Percentiles rank a stretch among this genome's conserved stretches.
Evolutionary conservation across 352 stramenopile species (phyloP).

Genomic region (Poterioochromonas sp.): DNA sequence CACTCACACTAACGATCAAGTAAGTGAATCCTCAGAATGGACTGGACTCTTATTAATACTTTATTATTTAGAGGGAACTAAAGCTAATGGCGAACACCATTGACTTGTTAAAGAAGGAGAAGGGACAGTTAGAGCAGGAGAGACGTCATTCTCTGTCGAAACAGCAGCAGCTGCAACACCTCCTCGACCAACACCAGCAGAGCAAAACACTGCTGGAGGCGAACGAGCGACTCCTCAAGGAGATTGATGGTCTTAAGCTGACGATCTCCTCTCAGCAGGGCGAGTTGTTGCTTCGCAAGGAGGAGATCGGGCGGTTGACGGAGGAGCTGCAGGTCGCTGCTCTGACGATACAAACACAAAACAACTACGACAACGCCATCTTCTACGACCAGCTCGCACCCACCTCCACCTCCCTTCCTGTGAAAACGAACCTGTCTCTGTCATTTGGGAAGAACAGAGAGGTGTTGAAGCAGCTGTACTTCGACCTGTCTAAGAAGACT

Average conservation of each 20-base stretch:
- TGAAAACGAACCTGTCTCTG: neutral
- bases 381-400: too few relatives aligned
- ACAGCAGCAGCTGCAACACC: neutral
- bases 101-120: neutral
- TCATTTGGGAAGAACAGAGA: neutral
- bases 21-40: neutral
- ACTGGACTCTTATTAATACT: neutral
- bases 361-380: neutral
- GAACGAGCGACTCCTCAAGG: too few relatives aligned
- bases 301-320: neutral
- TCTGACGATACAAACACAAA: neutral
- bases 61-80: neutral
- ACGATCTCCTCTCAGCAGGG: neutral
- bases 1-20: neutral
- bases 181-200: neutral
- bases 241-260: neutral
- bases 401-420: too few relatives aligned
- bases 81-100: neutral
- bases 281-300: neutral
- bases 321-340: neutral
- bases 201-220: neutral
- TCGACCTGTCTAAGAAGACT: neutral
- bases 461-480: neutral
- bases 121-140: neutral
- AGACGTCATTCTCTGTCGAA: neutral